These are phyloP conservation scores for Tulasnella sp. DNA, from an alignment of 768 basidiomycete species.

Conservation along the genomic window DNA sequence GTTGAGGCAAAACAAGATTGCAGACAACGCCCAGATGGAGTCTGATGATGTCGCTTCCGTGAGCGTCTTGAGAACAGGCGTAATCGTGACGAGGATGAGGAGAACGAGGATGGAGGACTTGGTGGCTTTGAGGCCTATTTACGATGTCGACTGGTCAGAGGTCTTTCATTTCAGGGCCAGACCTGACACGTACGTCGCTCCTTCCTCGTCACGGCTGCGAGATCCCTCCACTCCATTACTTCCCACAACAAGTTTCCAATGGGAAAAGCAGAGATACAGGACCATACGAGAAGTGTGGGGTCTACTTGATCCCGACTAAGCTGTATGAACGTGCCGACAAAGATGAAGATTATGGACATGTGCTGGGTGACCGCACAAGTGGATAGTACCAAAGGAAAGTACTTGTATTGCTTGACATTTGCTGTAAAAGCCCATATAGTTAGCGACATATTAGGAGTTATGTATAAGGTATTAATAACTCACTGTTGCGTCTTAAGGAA, in stretches of 20 bases:
- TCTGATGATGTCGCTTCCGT: conserved; percentile 94
- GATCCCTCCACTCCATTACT: conserved; percentile 24
- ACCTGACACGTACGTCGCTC: conserved; percentile 4
- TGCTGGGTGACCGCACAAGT: conserved; percentile 78
- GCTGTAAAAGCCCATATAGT: conserved; percentile 38
- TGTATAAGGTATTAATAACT: conserved; percentile 20
- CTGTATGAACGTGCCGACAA: conserved; percentile 67
- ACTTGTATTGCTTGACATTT: conserved; percentile 69
- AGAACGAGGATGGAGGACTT: conserved; percentile 83
- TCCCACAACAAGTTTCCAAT: conserved; percentile 55
- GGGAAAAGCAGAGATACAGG: conserved; percentile 48
- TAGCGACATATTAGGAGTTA: not conserved
- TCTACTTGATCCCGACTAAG: conserved; percentile 41
- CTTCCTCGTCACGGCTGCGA: not conserved
- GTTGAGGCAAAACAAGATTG: conserved; percentile 70
- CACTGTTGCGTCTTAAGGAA: conserved; percentile 68
- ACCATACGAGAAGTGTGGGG: conserved; percentile 55
- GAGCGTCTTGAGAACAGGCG: conserved; percentile 83
- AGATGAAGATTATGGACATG: conserved; percentile 65
- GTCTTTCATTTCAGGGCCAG: not conserved
- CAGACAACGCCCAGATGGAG: conserved; percentile 93
- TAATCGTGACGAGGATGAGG: conserved; percentile 75
- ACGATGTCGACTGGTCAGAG: not conserved
- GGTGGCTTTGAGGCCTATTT: conserved; percentile 27
- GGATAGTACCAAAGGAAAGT: conserved; percentile 56